Base-by-base conservation (phyloP, 2,329 filamentous ascomycete genomes). In the Hypoxylon sp. region DNA sequence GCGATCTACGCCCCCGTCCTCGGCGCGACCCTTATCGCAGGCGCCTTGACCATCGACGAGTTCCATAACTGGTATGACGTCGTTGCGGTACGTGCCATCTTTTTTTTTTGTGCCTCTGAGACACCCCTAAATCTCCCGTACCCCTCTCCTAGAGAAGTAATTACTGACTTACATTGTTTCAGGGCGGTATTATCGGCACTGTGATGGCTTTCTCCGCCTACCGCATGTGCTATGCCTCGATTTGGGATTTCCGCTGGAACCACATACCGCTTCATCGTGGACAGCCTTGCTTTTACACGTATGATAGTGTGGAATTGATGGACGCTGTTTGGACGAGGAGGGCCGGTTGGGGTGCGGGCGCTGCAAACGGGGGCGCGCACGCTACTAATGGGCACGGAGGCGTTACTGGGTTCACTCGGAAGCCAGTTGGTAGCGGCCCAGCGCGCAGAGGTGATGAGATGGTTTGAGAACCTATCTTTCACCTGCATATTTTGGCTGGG, bases 31-130 rank as follows among this genome's bases (percentile, higher is more conserved):
- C 81, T 93, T 2, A 92, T 93, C 47, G 90, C 86, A 1, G 91
- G 91, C 5, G 87, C 89, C 0, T 80, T 93, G 8, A 92, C 90
- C 0, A 92, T 93, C 62, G 89, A 93, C 70, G 88, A 92, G 76
- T 92, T 85, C 76, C 91, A 94, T 80, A 90, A 93, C 79, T 92
- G 90, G 89, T 93, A 93, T 67, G 91, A 37, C 5, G 11, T 37
- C 1, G 3, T 37, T 2, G 32, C 32, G 32, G 32, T 37, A 37
- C 5, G 32, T 13, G 11, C 11, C 2, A 3, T 13, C 8, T 13
- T 13, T 37, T 11, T 15, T 37, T 11, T 21, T 44, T 44, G 39
- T 35, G n/a, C 15, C 6, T 15, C 35, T 1, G 15, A n/a, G 13
- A 37, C 13, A 37, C 6, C 3, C 24, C 2, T 2, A 27, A 27